Percentiles rank a stretch among this genome's conserved stretches.
These are phyloP conservation scores for Leccinum imitatum DNA, from an alignment of 768 basidiomycete species.

Conservation along the genomic window DNA sequence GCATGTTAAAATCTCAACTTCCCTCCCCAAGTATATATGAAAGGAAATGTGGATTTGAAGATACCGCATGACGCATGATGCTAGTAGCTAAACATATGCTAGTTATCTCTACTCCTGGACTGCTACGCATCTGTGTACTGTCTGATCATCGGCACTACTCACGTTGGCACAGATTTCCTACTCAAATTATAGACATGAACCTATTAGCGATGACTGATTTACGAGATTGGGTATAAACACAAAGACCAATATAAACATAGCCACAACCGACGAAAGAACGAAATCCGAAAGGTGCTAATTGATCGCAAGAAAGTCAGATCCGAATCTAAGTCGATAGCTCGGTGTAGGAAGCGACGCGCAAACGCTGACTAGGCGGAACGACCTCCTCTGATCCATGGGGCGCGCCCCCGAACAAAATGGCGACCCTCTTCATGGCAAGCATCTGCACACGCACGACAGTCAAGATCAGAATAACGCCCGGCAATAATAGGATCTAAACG, in stretches of 20 bases:
- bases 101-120: neutral
- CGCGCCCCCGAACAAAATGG: constrained; percentile 8
- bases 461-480: neutral
- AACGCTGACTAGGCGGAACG: constrained; percentile 8
- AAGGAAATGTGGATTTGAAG: too few species aligned
- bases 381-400: constrained; percentile 9
- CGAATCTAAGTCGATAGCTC: neutral
- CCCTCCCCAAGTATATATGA: too few species aligned
- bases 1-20: neutral
- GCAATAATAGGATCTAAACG: constrained; percentile 13
- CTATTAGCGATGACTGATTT: too few species aligned
- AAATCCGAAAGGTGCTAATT: too few species aligned
- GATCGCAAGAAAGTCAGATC: too few species aligned
- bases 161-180: too few species aligned
- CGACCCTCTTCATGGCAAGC: constrained; percentile 14
- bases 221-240: too few species aligned
- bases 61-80: too few species aligned
- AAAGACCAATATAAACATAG: neutral
- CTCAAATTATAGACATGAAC: too few species aligned
- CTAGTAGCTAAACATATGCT: too few species aligned
- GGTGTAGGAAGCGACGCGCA: constrained; percentile 3
- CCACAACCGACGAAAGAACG: too few species aligned
- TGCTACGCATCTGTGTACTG: neutral
- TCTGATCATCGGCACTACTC: too few species aligned
- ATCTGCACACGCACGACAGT: neutral